Evolutionary conservation across 176 grass and related monocot genomes (phyloP), one percentile per base, ranked within the genome.

Genomic region (Triticum timopheevii): DNA sequence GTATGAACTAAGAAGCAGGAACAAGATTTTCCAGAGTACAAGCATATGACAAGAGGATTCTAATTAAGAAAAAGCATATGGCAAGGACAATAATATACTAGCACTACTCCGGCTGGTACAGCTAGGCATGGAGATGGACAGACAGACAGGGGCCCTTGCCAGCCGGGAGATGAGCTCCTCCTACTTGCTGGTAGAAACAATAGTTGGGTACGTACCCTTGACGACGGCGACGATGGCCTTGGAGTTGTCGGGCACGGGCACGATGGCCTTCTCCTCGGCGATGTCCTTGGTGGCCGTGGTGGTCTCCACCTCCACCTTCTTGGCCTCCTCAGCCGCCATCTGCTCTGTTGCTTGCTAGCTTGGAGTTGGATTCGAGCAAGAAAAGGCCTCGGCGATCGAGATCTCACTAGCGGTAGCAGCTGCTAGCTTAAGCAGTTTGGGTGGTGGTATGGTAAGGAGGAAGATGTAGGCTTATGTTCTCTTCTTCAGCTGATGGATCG

Each of bases 291-390:
- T 81, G 4, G 74, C 42, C 15, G 84, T 81, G 7, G 74, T 45
- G 4, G 84, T 45, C 73, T 90, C 89, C 77, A 91, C 82, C 82
- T 91, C 90, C 77, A 85, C 90, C 90, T 91, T 88, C 86, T 84
- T 88, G 1, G 86, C 86, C 44, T 91, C 82, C 13, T 68, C 86
- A 0, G 82, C 85, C 13, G 85, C 85, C 62, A 83, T 80, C 77
- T 79, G 38, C 2, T 35, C 33, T 0, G 54, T 3, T 59, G 54
- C 0, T 3, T 59, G 54, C 0, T 59, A 58, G 19, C 54, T 13
- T 25, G 8, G 11, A 40, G 35, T 2, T 74, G 15, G 25, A 28
- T 3, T 22, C 2, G 34, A 24, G 1, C 16, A 19, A 54, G 23
- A 24, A 69, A 58, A 70, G 66, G 25, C 22, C 61, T 77, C 19